phyloP scores from a whole-genome alignment of 2,329 filamentous ascomycete species.

The Exophiala sp. region DNA sequence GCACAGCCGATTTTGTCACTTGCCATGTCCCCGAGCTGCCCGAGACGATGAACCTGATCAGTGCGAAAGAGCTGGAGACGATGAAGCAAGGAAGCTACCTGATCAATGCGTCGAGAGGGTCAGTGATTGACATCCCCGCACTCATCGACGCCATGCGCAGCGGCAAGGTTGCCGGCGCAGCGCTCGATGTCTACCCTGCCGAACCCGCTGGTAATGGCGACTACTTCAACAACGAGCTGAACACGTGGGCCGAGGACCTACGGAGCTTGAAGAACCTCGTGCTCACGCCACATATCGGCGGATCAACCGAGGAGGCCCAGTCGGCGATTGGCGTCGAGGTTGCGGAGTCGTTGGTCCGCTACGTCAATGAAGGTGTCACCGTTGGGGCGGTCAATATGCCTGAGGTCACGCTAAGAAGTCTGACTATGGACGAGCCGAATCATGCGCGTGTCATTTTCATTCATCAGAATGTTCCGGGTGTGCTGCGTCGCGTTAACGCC shows the following conservation, averaged over 20 bases:
- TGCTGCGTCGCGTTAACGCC: conserved; percentile 92
- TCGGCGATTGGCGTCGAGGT: conserved; percentile 95
- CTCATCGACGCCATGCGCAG: conserved; percentile 81
- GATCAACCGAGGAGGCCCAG: conserved; percentile 96
- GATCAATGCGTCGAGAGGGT: conserved; percentile 93
- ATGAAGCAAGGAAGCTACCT: conserved; percentile 95
- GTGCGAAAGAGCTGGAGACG: conserved; percentile 69
- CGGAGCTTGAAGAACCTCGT: conserved; percentile 86
- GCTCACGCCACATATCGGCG: conserved; percentile 93
- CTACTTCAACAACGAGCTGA: conserved; percentile 83
- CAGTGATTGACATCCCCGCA: conserved; percentile 88
- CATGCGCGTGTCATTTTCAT: conserved; percentile 94
- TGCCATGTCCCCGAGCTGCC: conserved; percentile 90
- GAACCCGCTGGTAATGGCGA: conserved; percentile 93
- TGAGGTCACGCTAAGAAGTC: conserved; percentile 84
- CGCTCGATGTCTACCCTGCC: conserved; percentile 92
- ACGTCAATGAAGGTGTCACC: conserved; percentile 93
- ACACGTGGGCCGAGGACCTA: conserved; percentile 81
- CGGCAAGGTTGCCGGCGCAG: conserved; percentile 87
- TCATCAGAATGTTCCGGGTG: conserved; percentile 93
- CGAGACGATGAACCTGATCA: conserved; percentile 92
- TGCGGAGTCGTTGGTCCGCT: conserved; percentile 78
- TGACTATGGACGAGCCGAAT: conserved; percentile 84
- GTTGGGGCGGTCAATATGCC: conserved; percentile 93
- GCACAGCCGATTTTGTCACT: conserved; percentile 83